Conservation (phyloP, 2,329 filamentous ascomycete species). For the Aureobasidium sp. region DNA sequence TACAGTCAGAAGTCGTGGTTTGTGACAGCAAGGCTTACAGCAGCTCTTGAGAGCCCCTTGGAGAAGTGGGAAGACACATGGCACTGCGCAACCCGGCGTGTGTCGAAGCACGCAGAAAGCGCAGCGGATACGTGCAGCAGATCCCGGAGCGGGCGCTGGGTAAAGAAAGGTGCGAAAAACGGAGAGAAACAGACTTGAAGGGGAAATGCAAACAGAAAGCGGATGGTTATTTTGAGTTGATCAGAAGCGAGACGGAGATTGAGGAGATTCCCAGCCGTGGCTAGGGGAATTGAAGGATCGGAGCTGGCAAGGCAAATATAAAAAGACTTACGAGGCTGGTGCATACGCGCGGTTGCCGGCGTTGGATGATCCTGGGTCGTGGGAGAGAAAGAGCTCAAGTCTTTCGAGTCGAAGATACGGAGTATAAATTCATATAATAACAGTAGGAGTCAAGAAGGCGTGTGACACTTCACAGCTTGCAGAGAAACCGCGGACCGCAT, state of each 20-base stretch:
- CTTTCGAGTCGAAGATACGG: background rate
- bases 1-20: background rate
- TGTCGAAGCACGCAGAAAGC: slow-evolving; percentile 7
- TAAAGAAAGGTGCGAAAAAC: background rate
- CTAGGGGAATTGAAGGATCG: slow-evolving; percentile 4
- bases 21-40: background rate
- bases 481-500: slow-evolving; percentile 5
- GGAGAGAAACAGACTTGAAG: background rate
- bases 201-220: background rate
- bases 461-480: no score
- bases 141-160: background rate
- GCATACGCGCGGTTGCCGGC: slow-evolving; percentile 1
- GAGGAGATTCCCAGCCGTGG: background rate
- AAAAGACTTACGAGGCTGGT: slow-evolving; percentile 8
- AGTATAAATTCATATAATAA: no score
- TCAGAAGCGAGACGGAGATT: background rate
- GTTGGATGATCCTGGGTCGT: background rate
- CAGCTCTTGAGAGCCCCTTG: background rate
- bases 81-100: slow-evolving; percentile 6
- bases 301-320: background rate
- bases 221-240: background rate
- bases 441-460: no score
- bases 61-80: slow-evolving; percentile 5
- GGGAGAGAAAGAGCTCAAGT: no score
- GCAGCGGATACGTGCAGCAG: slow-evolving; percentile 13